Evolutionary conservation across 768 basidiomycete genomes (phyloP), one percentile per base, ranked within the genome.

Genomic region (Boletus patriciae): DNA sequence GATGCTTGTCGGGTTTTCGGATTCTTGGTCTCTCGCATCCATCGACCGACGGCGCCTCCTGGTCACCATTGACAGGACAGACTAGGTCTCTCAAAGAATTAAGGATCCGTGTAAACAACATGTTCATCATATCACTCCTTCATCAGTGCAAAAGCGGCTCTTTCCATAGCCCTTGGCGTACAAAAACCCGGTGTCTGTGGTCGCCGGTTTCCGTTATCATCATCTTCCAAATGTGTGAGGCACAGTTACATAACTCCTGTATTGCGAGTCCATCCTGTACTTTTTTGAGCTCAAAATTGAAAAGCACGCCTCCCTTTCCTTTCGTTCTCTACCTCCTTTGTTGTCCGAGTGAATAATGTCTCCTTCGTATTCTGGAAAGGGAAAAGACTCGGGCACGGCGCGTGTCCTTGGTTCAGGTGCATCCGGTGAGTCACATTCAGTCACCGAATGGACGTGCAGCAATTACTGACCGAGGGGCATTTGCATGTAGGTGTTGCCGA

Each of bases 401-500:
- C 84, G 96, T 50, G 77, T 98, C 56, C 80, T 97, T 49, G 96
- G 96, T 46, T 94, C 93, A 37, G 96, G 96, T 58, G 78, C 92
- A 54, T 94, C 94, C 63, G 96, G 96, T 94, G 49, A 43, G 50
- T 34, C 23, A 11, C 19, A 3, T 51, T 8, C 25, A 21, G 18
- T 19, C 15, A 3, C 19, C 16, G 1, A 21, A 27, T 19, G 23
- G 19, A 6, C 21, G 12, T 21, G 21, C 15, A 45, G 23, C 15
- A 15, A 16, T 40, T 59, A 16, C 38, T 59, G 33, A 66, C 44
- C 25, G 11, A 51, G 8, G 0, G 2, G 1, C 34, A 8, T 13
- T 15, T 15, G 0, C 7, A 16, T 54, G 18, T 60, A 96, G 95
- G 95, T 68, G 80, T 99, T 66, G 94, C 95, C 62, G 96, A 99